Percentiles rank a stretch among this genome's conserved stretches.
Evolutionary conservation across 2,329 filamentous ascomycete genomes (phyloP).

Genomic region (Pseudopithomyces chartarum): DNA sequence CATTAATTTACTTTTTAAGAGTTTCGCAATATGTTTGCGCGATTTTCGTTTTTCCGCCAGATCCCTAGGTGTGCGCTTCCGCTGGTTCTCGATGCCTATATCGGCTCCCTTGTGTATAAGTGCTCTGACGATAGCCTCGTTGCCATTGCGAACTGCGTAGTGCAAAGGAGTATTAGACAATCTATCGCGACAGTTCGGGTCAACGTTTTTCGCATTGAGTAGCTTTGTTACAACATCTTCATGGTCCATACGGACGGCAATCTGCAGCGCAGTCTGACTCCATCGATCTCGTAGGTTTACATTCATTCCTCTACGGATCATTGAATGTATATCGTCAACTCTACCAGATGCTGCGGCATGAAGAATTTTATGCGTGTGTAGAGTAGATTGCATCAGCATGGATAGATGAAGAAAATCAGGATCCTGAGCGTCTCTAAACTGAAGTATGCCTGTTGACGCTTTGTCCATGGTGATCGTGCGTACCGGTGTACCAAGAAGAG

Average conservation of each 20-base stretch:
- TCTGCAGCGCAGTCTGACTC: slow-evolving; percentile 11
- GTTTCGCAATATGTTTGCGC: slow-evolving; percentile 3
- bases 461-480: slow-evolving; percentile 5
- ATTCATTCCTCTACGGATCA: slow-evolving; percentile 6
- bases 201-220: not conserved
- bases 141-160: slow-evolving; percentile 7
- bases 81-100: slow-evolving; percentile 6
- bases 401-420: slow-evolving; percentile 7
- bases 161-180: slow-evolving; percentile 12
- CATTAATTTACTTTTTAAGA: slow-evolving; percentile 11
- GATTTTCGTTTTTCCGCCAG: slow-evolving; percentile 9
- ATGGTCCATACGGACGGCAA: slow-evolving; percentile 5
- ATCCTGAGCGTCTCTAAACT: slow-evolving; percentile 3
- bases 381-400: slow-evolving; percentile 7
- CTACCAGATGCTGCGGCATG: slow-evolving; percentile 3
- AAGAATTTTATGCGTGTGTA: slow-evolving; percentile 9
- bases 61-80: slow-evolving; percentile 8
- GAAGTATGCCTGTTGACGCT: not conserved
- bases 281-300: slow-evolving; percentile 9
- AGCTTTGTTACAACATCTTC: slow-evolving; percentile 4
- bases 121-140: slow-evolving; percentile 7
- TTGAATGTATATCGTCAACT: not conserved
- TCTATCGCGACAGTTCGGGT: slow-evolving; percentile 5
- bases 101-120: slow-evolving; percentile 10
- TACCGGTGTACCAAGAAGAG: slow-evolving; percentile 3